Percentiles rank a stretch among this genome's conserved stretches.
Conservation (phyloP, 129 eudicot species). For the Flaveria brownii region DNA sequence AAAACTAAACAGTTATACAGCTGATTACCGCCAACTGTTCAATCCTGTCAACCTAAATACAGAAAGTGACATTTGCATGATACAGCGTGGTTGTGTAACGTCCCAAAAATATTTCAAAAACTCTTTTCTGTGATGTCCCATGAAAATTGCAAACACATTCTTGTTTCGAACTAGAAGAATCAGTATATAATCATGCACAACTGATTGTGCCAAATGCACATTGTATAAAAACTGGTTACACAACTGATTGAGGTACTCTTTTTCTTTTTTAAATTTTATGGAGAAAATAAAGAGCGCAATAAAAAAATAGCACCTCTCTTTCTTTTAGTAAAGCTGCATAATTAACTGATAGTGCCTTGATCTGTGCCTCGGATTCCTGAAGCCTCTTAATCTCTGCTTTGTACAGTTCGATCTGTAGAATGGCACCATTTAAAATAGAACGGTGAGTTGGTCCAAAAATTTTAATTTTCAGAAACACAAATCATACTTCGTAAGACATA, state of each 20-base stretch:
- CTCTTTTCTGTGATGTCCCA: not conserved
- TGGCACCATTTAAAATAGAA: not conserved
- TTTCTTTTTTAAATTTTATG: not conserved
- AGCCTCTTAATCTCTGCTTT: slow-evolving; percentile 85
- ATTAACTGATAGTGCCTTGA: slow-evolving; percentile 87
- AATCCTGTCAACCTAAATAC: not conserved
- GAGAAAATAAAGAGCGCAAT: not conserved
- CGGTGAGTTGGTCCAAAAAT: not conserved
- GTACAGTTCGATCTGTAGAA: slow-evolving; percentile 70
- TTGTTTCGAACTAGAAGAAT: not conserved
- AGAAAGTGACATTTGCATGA: not conserved
- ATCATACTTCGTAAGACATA: not conserved
- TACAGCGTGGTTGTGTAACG: not conserved
- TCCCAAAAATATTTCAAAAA: not conserved
- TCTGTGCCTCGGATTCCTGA: slow-evolving; percentile 89
- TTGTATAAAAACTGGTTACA: not conserved
- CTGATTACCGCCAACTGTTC: slow-evolving; percentile 3
- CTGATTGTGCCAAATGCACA: slow-evolving; percentile 1
- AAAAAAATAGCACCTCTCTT: slow-evolving; percentile 61
- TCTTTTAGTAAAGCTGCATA: slow-evolving; percentile 94
- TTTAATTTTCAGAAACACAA: not conserved
- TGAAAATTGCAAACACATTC: not conserved
- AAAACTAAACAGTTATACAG: not conserved
- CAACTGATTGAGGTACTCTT: not conserved
- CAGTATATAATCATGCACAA: not conserved